phyloP scores from a whole-genome alignment of 805 yeast genomes.

The Huiozyma naganishii region DNA sequence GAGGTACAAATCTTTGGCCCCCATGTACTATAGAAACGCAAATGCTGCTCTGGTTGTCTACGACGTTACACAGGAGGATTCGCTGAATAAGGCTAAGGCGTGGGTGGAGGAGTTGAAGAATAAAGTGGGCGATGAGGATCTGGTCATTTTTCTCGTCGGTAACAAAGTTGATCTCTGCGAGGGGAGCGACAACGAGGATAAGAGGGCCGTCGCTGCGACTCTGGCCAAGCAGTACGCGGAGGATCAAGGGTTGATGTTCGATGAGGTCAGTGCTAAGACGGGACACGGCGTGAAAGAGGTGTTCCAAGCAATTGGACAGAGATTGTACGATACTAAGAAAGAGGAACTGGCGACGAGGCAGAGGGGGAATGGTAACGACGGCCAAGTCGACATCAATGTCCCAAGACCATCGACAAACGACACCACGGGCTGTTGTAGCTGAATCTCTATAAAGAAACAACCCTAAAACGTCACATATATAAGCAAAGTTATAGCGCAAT shows the following conservation, averaged over 20 bases:
- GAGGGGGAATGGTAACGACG: conserved; percentile 4
- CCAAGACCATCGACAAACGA: conserved; percentile 37
- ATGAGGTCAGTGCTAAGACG: conserved; percentile 50
- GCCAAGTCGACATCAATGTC: conserved; percentile 24
- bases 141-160: conserved; percentile 80
- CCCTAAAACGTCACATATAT: neutral
- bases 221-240: conserved; percentile 46
- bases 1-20: conserved; percentile 70
- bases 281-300: conserved; percentile 40
- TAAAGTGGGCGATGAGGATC: conserved; percentile 59
- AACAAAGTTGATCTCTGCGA: conserved; percentile 62
- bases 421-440: conserved; percentile 32
- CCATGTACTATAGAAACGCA: conserved; percentile 74
- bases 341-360: conserved; percentile 9
- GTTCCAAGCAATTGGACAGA: conserved; percentile 40
- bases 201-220: conserved; percentile 35
- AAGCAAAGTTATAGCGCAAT: neutral
- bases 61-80: conserved; percentile 61
- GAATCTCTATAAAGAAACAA: neutral
- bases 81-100: conserved; percentile 67
- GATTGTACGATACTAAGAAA: conserved; percentile 26
- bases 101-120: conserved; percentile 90
- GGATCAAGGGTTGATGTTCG: conserved; percentile 39
- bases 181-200: conserved; percentile 35
- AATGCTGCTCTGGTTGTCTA: conserved; percentile 81